phyloP scores from a whole-genome alignment of 2,329 filamentous ascomycete genomes.

The Ophioceras dolichostomum region DNA sequence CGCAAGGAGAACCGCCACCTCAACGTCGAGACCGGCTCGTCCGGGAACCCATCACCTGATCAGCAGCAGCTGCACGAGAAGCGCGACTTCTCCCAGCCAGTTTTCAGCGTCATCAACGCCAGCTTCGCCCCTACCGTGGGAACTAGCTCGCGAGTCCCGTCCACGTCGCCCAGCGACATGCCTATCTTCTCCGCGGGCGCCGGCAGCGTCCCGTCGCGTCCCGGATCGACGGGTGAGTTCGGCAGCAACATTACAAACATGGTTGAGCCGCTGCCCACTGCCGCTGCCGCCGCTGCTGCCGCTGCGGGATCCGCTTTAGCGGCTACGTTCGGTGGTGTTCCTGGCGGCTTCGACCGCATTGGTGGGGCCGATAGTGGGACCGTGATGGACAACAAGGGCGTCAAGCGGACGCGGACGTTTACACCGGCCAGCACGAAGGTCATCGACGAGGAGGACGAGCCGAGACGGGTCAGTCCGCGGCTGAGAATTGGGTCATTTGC shows the following conservation, averaged over 20 bases:
- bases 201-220: slow-evolving; percentile 16
- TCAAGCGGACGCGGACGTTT: slow-evolving; percentile 32
- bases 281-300: not conserved
- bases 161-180: slow-evolving; percentile 13
- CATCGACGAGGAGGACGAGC: slow-evolving; percentile 35
- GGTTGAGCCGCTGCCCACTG: not conserved
- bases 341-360: too few relatives aligned
- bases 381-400: too few relatives aligned
- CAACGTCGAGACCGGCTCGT: slow-evolving; percentile 6
- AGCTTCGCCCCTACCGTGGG: slow-evolving; percentile 3
- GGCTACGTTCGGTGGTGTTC: too few relatives aligned
- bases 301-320: not conserved
- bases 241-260: slow-evolving; percentile 17
- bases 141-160: not conserved
- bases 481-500: slow-evolving; percentile 8
- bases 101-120: slow-evolving; percentile 15
- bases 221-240: slow-evolving; percentile 17
- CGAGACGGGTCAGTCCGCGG: slow-evolving; percentile 22
- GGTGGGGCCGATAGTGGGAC: too few relatives aligned
- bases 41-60: slow-evolving; percentile 8
- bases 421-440: slow-evolving; percentile 31
- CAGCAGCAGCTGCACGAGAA: slow-evolving; percentile 19
- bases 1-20: slow-evolving; percentile 29
- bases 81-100: slow-evolving; percentile 27
- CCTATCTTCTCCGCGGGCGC: slow-evolving; percentile 17